phyloP scores from a whole-genome alignment of 148 eudicot species.

The Simmondsia chinensis region DNA sequence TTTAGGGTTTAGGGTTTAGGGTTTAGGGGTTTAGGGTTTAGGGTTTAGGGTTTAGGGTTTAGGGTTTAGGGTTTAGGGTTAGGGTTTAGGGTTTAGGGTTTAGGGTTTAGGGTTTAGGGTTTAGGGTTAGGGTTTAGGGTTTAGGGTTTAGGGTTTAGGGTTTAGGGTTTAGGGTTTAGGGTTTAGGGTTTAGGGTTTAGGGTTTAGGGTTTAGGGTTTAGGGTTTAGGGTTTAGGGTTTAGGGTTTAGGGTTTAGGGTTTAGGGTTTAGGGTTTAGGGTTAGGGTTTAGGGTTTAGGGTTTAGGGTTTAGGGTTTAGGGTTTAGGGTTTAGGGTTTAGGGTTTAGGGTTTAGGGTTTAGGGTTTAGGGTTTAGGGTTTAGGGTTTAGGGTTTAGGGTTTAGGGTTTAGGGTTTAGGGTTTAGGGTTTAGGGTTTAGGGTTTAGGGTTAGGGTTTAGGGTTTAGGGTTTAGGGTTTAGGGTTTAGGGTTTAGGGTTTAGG shows the following conservation, averaged over 20 bases:
- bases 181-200: conserved; percentile 10
- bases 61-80: conserved; percentile 10
- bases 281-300: conserved; percentile 9
- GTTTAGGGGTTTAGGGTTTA: too few relatives aligned
- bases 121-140: background rate
- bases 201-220: conserved; percentile 12
- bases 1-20: conserved; percentile 9
- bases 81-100: background rate
- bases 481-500: background rate
- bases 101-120: background rate
- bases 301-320: conserved; percentile 6
- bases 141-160: conserved; percentile 8
- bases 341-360: conserved; percentile 8
- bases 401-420: conserved; percentile 7
- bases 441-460: conserved; percentile 7
- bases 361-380: conserved; percentile 12
- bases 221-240: conserved; percentile 9
- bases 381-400: conserved; percentile 10
- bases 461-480: background rate
- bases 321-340: conserved; percentile 4
- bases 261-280: conserved; percentile 6
- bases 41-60: conserved; percentile 12
- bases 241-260: conserved; percentile 7
- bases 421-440: conserved; percentile 1
- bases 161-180: conserved; percentile 9